Percentiles rank a stretch among this genome's conserved stretches.
phyloP scores from a whole-genome alignment of 768 basidiomycete genomes.

The Pisolithus marmoratus region DNA sequence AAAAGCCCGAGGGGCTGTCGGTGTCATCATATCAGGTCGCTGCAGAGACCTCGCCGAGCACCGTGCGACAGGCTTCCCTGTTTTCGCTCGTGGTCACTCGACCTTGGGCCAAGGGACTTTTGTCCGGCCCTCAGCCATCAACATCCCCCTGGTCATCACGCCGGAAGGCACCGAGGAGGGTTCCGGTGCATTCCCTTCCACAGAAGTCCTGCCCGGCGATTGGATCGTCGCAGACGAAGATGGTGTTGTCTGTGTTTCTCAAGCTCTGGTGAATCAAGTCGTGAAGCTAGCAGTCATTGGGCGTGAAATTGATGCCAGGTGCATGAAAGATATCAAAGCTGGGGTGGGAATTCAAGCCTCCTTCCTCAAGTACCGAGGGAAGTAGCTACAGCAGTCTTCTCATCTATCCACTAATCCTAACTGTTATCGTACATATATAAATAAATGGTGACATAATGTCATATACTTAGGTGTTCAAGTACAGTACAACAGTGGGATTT shows the following conservation, averaged over 20 bases:
- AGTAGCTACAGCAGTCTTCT: conserved; percentile 14
- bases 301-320: conserved; percentile 60
- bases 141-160: conserved; percentile 53
- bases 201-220: conserved; percentile 67
- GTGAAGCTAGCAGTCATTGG: conserved; percentile 52
- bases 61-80: conserved; percentile 61
- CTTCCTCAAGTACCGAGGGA: conserved; percentile 73
- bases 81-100: conserved; percentile 77
- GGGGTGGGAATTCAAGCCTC: conserved; percentile 72
- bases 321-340: conserved; percentile 67
- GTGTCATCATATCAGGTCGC: conserved; percentile 79
- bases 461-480: background rate
- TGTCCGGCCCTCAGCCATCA: conserved; percentile 72
- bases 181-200: conserved; percentile 42
- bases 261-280: conserved; percentile 46
- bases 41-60: conserved; percentile 84
- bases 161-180: conserved; percentile 26
- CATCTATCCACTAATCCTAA: background rate
- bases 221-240: conserved; percentile 84
- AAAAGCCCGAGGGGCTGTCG: conserved; percentile 58
- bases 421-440: background rate
- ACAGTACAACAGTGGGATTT: background rate
- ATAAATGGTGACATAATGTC: background rate
- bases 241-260: conserved; percentile 81
- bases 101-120: conserved; percentile 85